phyloP scores from a whole-genome alignment of 1,139 yeast species.

The Saccharomyces hybrid region DNA sequence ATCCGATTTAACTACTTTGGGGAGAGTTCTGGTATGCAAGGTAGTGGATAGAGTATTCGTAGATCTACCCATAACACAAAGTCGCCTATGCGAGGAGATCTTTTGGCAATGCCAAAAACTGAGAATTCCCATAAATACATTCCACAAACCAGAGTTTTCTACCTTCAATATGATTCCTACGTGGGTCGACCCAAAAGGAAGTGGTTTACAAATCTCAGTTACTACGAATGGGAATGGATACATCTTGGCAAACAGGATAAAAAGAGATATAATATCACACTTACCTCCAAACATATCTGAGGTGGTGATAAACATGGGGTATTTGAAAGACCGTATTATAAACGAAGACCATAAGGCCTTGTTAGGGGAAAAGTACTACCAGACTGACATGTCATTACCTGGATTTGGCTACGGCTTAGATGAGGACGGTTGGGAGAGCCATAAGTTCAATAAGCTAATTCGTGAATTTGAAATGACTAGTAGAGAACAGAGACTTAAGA shows the following conservation, averaged over 20 bases:
- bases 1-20: constrained; percentile 45
- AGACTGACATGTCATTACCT: constrained; percentile 15
- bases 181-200: constrained; percentile 52
- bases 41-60: constrained; percentile 75
- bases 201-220: constrained; percentile 66
- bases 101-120: constrained; percentile 45
- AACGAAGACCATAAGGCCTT: constrained; percentile 39
- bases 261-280: constrained; percentile 58
- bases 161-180: constrained; percentile 75
- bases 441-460: constrained; percentile 53
- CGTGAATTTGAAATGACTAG: constrained; percentile 51
- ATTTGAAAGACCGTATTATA: constrained; percentile 50
- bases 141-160: constrained; percentile 65
- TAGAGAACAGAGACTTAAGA: constrained; percentile 47
- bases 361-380: constrained; percentile 14
- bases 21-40: constrained; percentile 54
- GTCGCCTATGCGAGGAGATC: constrained; percentile 36
- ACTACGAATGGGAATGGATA: constrained; percentile 90
- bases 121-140: constrained; percentile 76
- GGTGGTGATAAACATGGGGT: constrained; percentile 64
- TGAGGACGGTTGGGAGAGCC: constrained; percentile 60
- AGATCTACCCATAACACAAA: constrained; percentile 35
- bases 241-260: constrained; percentile 71
- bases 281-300: constrained; percentile 66
- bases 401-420: constrained; percentile 48